Evolutionary conservation across 345 rosid species (phyloP).

Genomic region (Lepidium sativum): DNA sequence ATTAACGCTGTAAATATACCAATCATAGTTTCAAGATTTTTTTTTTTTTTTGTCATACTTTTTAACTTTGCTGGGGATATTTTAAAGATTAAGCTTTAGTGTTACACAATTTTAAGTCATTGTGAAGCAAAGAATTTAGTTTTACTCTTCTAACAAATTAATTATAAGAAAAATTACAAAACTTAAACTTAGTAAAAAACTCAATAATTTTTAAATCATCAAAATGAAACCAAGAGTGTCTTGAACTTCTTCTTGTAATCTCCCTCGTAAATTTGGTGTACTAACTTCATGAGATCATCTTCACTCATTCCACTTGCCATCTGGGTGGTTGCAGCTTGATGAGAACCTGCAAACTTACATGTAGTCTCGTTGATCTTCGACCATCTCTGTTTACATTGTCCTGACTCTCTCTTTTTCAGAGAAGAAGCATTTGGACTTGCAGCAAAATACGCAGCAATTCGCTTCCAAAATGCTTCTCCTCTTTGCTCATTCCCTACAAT

Average conservation of each 20-base stretch:
- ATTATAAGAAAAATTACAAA: neutral
- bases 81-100: neutral
- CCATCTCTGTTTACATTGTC: no score
- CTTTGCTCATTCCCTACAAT: no score
- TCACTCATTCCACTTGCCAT: no score
- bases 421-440: no score
- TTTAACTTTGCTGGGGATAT: neutral
- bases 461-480: no score
- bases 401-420: no score
- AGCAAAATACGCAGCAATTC: no score
- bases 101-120: neutral
- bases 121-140: constrained; percentile 17
- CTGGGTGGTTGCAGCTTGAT: no score
- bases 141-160: neutral
- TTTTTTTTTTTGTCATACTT: neutral
- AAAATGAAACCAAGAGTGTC: neutral
- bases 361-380: no score
- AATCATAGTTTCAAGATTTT: neutral
- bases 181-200: neutral
- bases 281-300: no score
- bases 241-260: neutral
- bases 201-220: neutral
- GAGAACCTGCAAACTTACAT: no score
- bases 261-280: no score
- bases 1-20: neutral